These are phyloP conservation scores for Termitomyces sp. DNA, from an alignment of 768 basidiomycete species.

Conservation along the genomic window DNA sequence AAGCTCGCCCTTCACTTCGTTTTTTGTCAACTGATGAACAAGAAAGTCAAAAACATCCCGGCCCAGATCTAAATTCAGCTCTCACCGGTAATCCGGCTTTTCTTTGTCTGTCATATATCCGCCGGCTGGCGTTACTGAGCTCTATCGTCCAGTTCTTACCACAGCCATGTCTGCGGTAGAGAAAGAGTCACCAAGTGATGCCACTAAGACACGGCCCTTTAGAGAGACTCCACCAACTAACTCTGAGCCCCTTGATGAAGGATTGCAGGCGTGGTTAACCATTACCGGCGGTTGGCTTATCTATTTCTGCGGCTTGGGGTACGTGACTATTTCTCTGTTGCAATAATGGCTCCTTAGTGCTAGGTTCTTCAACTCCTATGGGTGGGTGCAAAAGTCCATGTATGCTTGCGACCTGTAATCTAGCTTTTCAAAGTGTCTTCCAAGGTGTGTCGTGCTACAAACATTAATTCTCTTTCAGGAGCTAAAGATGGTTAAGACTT, in stretches of 20 bases:
- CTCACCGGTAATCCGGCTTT: no score
- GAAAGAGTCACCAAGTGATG: neutral
- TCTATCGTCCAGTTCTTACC: neutral
- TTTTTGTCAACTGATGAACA: neutral
- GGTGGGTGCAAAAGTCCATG: constrained; percentile 2
- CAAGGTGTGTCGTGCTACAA: constrained; percentile 9
- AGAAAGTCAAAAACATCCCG: neutral
- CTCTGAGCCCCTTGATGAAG: constrained; percentile 8
- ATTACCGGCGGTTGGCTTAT: constrained; percentile 16
- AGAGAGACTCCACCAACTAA: neutral
- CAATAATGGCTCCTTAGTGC: neutral
- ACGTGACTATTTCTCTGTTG: neutral
- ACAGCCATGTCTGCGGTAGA: neutral
- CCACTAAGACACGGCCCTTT: neutral
- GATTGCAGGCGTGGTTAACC: constrained; percentile 15
- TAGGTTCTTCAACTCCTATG: constrained; percentile 19
- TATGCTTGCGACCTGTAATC: neutral
- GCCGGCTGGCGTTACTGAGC: neutral
- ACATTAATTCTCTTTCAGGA: neutral
- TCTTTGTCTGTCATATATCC: no score
- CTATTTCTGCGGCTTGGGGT: constrained; percentile 18
- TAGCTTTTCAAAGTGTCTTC: constrained; percentile 10
- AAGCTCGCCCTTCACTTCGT: neutral
- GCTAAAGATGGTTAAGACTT: constrained; percentile 9
- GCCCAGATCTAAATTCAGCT: neutral